Evolutionary conservation across 2,329 filamentous ascomycete genomes (phyloP), one percentile per base, ranked within the genome.

Genomic region (Verticillium nubilum): DNA sequence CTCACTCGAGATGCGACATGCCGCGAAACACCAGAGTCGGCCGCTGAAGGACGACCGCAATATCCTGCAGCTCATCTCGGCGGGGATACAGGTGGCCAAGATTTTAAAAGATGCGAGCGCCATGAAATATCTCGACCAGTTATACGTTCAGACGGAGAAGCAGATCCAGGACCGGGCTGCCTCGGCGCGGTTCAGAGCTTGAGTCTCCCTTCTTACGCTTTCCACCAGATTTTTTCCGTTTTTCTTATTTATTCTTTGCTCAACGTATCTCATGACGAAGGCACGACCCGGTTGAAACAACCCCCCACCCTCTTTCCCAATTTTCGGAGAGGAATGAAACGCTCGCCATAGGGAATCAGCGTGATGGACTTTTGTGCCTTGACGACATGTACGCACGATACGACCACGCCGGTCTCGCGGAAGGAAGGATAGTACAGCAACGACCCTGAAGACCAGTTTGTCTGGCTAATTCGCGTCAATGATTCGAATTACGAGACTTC

Each of bases 21-120:
- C 90, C 61, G 89, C 90, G 55, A 92, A 92, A 74, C 89, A 93
- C 75, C 90, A 93, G 74, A 90, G 87, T 64, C 85, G 91, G 62
- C 90, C 90, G 23, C 81, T 93, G 64, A 95, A 94, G 78, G 91
- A 96, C 77, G 91, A 96, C 75, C 84, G 91, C 67, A 94, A 95
- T 73, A 91, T 96, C 63, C 80, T 96, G 61, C 91, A 96, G 76
- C 83, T 95, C 64, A 91, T 96, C 69, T 93, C 90, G 63, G 91
- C 91, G 47, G 91, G 91, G 42, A 90, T 92, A 58, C 91, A 96
- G 74, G 91, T 96, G 61, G 89, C 91, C 61, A 94, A 92, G 74
- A 92, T 96, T 63, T 78, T 96, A 62, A 92, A 91, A 77, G 91
- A 96, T 76, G 88, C 90, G 52, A 82, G 84, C 64, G 90, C 91